A percentile compares a stretch with the other conserved stretches of the same genome.
Evolutionary conservation across 2,329 filamentous ascomycete genomes (phyloP).

Genomic region (Epichloe gansuensis): DNA sequence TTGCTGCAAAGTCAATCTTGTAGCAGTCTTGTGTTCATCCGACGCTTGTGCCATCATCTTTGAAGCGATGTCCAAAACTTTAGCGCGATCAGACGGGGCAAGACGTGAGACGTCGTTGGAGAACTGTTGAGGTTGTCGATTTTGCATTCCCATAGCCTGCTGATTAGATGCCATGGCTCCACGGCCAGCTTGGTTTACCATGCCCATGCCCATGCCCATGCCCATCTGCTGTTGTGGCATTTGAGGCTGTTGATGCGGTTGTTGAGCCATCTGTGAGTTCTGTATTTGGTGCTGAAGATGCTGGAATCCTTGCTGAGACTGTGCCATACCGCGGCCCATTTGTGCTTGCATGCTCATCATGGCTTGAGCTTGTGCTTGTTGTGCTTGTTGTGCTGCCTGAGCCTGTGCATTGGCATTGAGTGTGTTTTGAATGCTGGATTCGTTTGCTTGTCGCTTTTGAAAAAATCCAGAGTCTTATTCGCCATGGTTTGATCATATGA

Average conservation of each 20-base stretch:
- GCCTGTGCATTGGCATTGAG: slow-evolving; percentile 32
- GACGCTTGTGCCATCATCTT: slow-evolving; percentile 27
- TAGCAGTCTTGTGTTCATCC: slow-evolving; percentile 31
- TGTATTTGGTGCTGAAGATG: slow-evolving; percentile 49
- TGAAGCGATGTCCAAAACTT: slow-evolving; percentile 32
- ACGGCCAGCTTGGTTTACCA: slow-evolving; percentile 24
- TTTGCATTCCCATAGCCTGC: slow-evolving; percentile 28
- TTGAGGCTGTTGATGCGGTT: slow-evolving; percentile 13
- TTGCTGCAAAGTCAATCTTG: slow-evolving; percentile 21
- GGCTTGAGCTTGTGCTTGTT: slow-evolving; percentile 27
- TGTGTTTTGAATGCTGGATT: slow-evolving; percentile 35
- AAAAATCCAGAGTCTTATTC: slow-evolving; percentile 35
- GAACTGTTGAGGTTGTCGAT: slow-evolving; percentile 16
- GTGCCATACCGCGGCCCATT: slow-evolving; percentile 38
- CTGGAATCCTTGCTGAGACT: slow-evolving; percentile 41
- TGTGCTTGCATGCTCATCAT: slow-evolving; percentile 43
- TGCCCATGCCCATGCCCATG: slow-evolving; percentile 30
- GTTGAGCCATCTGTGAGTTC: slow-evolving; percentile 35
- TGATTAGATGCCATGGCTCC: slow-evolving; percentile 30
- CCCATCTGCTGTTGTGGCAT: slow-evolving; percentile 18
- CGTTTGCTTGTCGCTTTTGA: slow-evolving; percentile 38
- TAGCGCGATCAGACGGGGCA: slow-evolving; percentile 30
- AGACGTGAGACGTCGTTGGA: slow-evolving; percentile 27
- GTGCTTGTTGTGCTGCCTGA: slow-evolving; percentile 17
- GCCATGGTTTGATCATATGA: slow-evolving; percentile 38